These are phyloP conservation scores for Liriodendron chinense DNA, from an alignment of 164 flowering plant species.

Conservation along the genomic window DNA sequence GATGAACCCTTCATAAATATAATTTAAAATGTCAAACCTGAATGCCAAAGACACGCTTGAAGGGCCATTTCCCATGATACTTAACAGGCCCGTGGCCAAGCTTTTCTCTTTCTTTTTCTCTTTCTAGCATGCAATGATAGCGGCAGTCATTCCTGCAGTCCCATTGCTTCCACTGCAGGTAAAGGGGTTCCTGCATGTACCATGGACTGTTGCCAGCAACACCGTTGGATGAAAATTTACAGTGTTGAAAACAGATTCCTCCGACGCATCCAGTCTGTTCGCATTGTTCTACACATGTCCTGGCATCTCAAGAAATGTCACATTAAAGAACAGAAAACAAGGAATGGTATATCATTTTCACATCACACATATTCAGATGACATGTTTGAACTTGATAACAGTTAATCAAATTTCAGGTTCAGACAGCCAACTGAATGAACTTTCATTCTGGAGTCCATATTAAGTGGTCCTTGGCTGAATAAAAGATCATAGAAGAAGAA, in stretches of 20 bases:
- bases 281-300: conserved; percentile 73
- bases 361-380: background rate
- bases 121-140: conserved; percentile 77
- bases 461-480: background rate
- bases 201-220: conserved; percentile 59
- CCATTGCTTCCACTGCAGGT: conserved; percentile 83
- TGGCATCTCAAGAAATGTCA: conserved; percentile 23
- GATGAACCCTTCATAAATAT: background rate
- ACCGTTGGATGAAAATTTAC: conserved; percentile 71
- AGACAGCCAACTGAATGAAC: background rate
- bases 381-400: background rate
- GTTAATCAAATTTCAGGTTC: background rate
- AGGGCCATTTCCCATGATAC: conserved; percentile 96
- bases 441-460: no score
- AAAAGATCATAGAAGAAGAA: background rate
- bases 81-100: conserved; percentile 64
- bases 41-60: conserved; percentile 67
- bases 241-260: conserved; percentile 69
- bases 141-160: conserved; percentile 82
- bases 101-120: conserved; percentile 60
- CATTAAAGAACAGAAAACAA: background rate
- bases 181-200: conserved; percentile 89
- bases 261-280: conserved; percentile 81
- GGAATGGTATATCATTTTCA: background rate
- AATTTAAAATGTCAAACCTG: conserved; percentile 50